phyloP scores from a whole-genome alignment of 495 filamentous ascomycete genomes.

The Ascodesmis nigricans region DNA sequence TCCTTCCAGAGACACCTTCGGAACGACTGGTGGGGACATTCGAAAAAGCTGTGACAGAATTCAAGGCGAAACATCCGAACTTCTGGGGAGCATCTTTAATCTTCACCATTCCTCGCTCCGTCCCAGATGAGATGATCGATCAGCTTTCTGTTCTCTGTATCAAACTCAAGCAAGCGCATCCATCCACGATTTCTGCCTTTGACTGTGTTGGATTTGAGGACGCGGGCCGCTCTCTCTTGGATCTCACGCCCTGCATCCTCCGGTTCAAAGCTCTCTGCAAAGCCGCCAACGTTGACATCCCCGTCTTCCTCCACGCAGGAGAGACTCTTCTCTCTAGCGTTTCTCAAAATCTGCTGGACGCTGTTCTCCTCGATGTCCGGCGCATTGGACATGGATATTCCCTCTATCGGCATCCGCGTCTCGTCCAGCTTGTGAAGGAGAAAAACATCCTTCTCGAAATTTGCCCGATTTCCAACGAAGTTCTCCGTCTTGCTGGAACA shows the following conservation, averaged over 20 bases:
- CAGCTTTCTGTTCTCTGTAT: slow-evolving; percentile 73
- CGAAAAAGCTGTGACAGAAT: slow-evolving; percentile 55
- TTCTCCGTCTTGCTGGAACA: slow-evolving; percentile 52
- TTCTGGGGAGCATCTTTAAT: slow-evolving; percentile 83
- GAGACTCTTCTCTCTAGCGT: slow-evolving; percentile 52
- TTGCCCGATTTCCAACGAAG: slow-evolving; percentile 69
- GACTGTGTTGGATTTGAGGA: slow-evolving; percentile 81
- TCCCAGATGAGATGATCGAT: slow-evolving; percentile 41
- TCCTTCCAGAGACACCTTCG: slow-evolving; percentile 16
- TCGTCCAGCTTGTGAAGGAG: slow-evolving; percentile 69
- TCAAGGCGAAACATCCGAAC: slow-evolving; percentile 37
- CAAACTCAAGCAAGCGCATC: slow-evolving; percentile 50
- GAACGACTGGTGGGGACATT: slow-evolving; percentile 44
- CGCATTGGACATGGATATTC: slow-evolving; percentile 77
- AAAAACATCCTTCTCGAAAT: slow-evolving; percentile 72
- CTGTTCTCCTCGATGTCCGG: slow-evolving; percentile 63
- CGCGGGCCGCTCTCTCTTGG: slow-evolving; percentile 45
- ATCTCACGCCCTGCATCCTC: slow-evolving; percentile 63
- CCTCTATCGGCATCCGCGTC: slow-evolving; percentile 73
- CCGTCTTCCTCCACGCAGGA: slow-evolving; percentile 88
- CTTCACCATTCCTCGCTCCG: slow-evolving; percentile 50
- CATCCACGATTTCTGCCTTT: slow-evolving; percentile 62
- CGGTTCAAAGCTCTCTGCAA: slow-evolving; percentile 78
- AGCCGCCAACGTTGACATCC: slow-evolving; percentile 60
- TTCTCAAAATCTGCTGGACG: slow-evolving; percentile 78